Conservation (phyloP, 1,284 basidiomycete species). For the Tylopilus sp. region DNA sequence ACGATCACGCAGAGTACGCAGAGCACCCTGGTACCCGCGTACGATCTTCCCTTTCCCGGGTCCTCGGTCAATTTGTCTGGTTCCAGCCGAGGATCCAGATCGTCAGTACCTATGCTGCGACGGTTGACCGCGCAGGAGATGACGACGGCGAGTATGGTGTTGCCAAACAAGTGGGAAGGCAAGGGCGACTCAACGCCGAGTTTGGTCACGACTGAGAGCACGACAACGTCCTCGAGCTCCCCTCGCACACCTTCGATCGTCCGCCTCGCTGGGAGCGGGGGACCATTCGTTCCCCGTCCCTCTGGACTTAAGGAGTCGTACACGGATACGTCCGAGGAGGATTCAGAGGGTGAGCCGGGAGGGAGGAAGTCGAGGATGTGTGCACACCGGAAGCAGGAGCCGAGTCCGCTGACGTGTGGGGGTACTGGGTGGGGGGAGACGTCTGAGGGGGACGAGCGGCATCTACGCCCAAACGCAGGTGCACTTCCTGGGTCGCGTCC, state of each 20-base stretch:
- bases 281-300: constrained; percentile 13
- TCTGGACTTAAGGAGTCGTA: constrained; percentile 24
- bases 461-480: neutral
- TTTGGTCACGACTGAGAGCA: constrained; percentile 20
- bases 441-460: constrained; percentile 12
- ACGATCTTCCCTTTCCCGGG: constrained; percentile 8
- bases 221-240: constrained; percentile 13
- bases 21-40: constrained; percentile 18
- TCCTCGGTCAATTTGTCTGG: constrained; percentile 9
- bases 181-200: constrained; percentile 27
- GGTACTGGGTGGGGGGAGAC: constrained; percentile 1
- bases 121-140: constrained; percentile 15
- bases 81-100: neutral
- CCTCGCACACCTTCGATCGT: constrained; percentile 10
- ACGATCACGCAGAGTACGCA: constrained; percentile 27
- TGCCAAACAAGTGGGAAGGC: constrained; percentile 2
- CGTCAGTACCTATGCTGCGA: constrained; percentile 21
- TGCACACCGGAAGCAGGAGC: constrained; percentile 9
- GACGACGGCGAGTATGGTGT: neutral
- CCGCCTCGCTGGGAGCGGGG: constrained; percentile 4
- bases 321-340: constrained; percentile 22
- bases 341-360: neutral
- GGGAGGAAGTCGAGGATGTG: neutral
- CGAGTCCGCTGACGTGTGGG: constrained; percentile 10
- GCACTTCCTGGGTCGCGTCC: constrained; percentile 14